These are phyloP conservation scores for Gracilariopsis chorda DNA, from an alignment of 23 red algal species.

Conservation along the genomic window DNA sequence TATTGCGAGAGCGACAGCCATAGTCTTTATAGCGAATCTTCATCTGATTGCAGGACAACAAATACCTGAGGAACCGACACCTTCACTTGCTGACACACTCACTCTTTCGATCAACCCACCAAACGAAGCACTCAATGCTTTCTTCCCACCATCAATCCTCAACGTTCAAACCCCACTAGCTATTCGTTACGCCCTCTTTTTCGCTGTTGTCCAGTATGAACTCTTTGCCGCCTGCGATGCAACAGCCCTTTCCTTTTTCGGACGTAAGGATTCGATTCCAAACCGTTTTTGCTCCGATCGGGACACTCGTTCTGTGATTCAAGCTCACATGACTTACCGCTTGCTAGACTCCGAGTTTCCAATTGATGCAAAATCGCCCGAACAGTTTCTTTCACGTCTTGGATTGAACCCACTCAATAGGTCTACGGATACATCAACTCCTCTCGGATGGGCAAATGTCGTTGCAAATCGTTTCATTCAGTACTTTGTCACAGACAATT, in stretches of 20 bases:
- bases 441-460: slow-evolving; percentile 18
- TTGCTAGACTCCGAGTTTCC: slow-evolving; percentile 5
- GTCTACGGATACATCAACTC: slow-evolving; percentile 19
- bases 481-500: slow-evolving; percentile 33
- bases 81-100: neutral
- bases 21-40: too few relatives aligned
- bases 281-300: neutral
- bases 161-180: neutral
- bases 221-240: slow-evolving; percentile 10
- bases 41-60: neutral
- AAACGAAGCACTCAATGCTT: neutral
- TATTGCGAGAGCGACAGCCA: too few relatives aligned
- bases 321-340: neutral
- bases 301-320: neutral
- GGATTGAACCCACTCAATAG: neutral
- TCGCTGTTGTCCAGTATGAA: neutral
- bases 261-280: neutral
- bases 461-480: neutral
- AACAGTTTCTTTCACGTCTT: neutral
- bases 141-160: slow-evolving; percentile 13
- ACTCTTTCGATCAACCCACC: neutral
- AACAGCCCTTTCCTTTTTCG: slow-evolving; percentile 19
- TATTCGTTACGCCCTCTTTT: neutral
- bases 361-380: neutral
- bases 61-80: neutral